Evolutionary conservation across 108 stramenopile genomes (phyloP).

Genomic region (Pseudonitzschia multiseries): DNA sequence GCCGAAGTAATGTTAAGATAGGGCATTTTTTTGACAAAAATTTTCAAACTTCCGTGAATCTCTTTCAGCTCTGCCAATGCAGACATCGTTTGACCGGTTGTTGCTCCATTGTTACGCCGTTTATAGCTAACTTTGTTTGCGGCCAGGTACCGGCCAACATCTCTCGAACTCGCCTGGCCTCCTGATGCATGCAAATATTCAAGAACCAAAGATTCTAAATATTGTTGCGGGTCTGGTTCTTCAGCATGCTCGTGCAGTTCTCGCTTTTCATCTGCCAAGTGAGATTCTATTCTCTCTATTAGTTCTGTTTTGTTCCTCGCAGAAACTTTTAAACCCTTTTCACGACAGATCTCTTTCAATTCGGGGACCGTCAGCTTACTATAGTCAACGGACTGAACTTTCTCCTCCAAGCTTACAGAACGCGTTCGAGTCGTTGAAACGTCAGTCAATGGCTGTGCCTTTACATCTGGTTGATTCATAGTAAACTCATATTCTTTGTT

Average conservation of each 20-base stretch:
- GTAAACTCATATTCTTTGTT: constrained; percentile 21
- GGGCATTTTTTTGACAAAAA: constrained; percentile 22
- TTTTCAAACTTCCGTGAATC: constrained; percentile 19
- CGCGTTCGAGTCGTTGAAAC: neutral
- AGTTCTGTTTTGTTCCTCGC: constrained; percentile 62
- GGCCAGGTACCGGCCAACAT: constrained; percentile 70
- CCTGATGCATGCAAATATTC: constrained; percentile 73
- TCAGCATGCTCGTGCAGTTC: neutral
- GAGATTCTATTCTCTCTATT: constrained; percentile 47
- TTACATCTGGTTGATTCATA: neutral
- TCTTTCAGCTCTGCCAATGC: constrained; percentile 45
- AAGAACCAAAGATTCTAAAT: constrained; percentile 52
- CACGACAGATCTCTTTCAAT: constrained; percentile 73
- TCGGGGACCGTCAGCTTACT: constrained; percentile 46
- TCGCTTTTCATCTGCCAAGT: constrained; percentile 33
- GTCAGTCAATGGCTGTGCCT: neutral
- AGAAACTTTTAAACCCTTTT: constrained; percentile 58
- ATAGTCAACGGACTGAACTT: constrained; percentile 40
- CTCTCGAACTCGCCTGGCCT: constrained; percentile 67
- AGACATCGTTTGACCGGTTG: neutral
- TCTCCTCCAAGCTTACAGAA: neutral
- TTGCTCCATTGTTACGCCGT: neutral
- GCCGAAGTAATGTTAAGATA: neutral
- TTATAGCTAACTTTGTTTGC: constrained; percentile 31
- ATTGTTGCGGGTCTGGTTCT: constrained; percentile 15